A percentile compares a stretch with the other conserved stretches of the same genome.
These are phyloP conservation scores for Papiliotrema flavescens DNA, from an alignment of 1,284 basidiomycete species.

Conservation along the genomic window DNA sequence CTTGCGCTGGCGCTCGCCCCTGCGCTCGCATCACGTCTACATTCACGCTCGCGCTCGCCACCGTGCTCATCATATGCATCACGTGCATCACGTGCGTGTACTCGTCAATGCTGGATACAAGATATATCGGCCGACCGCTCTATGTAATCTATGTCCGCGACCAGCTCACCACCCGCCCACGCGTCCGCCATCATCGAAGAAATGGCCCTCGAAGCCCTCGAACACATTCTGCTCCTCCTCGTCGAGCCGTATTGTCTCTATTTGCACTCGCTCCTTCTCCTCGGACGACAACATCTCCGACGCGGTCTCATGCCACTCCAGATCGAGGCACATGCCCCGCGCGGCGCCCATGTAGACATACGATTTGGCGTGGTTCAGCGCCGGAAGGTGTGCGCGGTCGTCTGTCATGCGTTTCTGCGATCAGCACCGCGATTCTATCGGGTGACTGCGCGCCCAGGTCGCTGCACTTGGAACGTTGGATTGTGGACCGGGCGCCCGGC, in stretches of 20 bases:
- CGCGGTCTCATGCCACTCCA: constrained; percentile 29
- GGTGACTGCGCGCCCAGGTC: no score
- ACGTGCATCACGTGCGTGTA: no score
- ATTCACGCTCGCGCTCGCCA: no score
- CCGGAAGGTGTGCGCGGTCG: constrained; percentile 25
- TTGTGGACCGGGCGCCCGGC: no score
- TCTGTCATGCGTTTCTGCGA: constrained; percentile 33
- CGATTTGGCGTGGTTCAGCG: constrained; percentile 40
- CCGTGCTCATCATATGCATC: no score
- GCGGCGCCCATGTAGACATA: constrained; percentile 44
- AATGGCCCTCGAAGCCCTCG: constrained; percentile 42
- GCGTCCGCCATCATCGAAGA: constrained; percentile 39
- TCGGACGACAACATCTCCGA: constrained; percentile 14
- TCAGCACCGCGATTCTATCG: not conserved
- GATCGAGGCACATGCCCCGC: constrained; percentile 47
- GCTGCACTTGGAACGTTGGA: not conserved
- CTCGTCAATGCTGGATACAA: no score
- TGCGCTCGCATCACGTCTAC: no score
- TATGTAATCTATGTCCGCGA: no score
- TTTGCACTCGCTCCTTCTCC: constrained; percentile 15
- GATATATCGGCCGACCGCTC: no score
- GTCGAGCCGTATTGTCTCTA: constrained; percentile 19
- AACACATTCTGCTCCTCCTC: constrained; percentile 35
- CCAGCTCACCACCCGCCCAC: constrained; percentile 49
- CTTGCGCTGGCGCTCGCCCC: no score